Conservation (phyloP, 2,329 filamentous ascomycete genomes). For the Bimuria novae-zelandiae region DNA sequence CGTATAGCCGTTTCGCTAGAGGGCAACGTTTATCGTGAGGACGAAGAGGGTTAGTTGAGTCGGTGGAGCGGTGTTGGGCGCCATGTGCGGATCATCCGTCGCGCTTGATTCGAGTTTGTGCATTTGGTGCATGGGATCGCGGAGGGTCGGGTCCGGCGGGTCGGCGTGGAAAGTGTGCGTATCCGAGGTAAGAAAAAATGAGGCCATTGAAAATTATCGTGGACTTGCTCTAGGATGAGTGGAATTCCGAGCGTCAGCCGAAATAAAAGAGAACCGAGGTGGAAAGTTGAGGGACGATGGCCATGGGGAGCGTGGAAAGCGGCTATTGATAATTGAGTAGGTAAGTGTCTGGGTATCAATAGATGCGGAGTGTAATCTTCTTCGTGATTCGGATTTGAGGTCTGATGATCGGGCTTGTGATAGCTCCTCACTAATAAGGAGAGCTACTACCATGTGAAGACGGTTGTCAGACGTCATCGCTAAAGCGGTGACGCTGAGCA, state of each 20-base stretch:
- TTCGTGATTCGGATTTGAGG: not conserved
- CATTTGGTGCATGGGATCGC: not conserved
- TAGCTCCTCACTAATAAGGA: not conserved
- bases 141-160: too few relatives aligned
- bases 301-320: not conserved
- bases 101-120: not conserved
- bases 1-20: not conserved
- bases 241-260: not conserved
- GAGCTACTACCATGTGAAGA: not conserved
- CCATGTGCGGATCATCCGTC: conserved; percentile 1
- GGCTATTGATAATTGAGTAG: conserved; percentile 2
- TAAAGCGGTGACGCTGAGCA: not conserved
- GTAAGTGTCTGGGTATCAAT: too few relatives aligned
- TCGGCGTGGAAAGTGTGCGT: not conserved
- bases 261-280: not conserved
- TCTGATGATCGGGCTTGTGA: not conserved
- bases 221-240: not conserved
- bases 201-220: too few relatives aligned
- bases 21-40: not conserved
- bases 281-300: not conserved
- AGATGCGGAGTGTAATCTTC: not conserved
- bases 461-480: not conserved
- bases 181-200: not conserved
- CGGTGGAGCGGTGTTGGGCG: not conserved
- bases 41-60: not conserved